Conservation (phyloP, 1,284 basidiomycete genomes). For the Volvariella volvacea region DNA sequence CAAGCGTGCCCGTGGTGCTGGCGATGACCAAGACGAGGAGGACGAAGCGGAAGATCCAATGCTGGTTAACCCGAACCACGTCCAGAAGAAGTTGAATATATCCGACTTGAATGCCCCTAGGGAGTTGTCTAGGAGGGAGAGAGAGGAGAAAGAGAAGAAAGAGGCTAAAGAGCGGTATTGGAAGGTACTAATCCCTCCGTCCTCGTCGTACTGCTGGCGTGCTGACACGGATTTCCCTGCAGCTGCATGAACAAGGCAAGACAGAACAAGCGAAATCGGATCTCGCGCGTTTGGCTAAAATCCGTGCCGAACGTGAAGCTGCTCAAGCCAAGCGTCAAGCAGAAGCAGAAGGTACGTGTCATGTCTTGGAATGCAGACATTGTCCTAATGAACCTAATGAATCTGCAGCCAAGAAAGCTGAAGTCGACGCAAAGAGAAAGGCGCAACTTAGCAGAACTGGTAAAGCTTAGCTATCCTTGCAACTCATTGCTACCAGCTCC, state of each 20-base stretch:
- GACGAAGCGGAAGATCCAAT: conserved; percentile 52
- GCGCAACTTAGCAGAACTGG: too few relatives aligned
- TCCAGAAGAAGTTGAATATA: conserved; percentile 59
- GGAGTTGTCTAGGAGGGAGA: conserved; percentile 45
- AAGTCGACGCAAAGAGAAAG: conserved; percentile 25
- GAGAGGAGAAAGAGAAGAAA: conserved; percentile 86
- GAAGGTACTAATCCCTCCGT: conserved; percentile 45
- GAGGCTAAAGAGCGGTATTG: conserved; percentile 81
- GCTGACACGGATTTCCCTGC: too few relatives aligned
- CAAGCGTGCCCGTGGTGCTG: conserved; percentile 13
- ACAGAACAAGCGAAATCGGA: conserved; percentile 85
- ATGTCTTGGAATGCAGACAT: conserved; percentile 1
- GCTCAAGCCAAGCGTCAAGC: conserved; percentile 82
- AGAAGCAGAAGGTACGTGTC: conserved; percentile 65
- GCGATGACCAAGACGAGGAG: conserved; percentile 22
- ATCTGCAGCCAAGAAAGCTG: conserved; percentile 34
- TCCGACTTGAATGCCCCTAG: conserved; percentile 50
- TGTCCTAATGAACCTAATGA: not conserved
- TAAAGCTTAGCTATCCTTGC: not conserved
- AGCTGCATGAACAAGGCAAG: conserved; percentile 76
- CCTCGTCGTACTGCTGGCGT: too few relatives aligned
- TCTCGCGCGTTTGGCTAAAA: conserved; percentile 80
- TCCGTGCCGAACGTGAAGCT: conserved; percentile 78
- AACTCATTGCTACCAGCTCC: not conserved
- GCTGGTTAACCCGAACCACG: conserved; percentile 66